Evolutionary conservation across 805 yeast species (phyloP).

Genomic region (Kodamaea kaohsiungensis): DNA sequence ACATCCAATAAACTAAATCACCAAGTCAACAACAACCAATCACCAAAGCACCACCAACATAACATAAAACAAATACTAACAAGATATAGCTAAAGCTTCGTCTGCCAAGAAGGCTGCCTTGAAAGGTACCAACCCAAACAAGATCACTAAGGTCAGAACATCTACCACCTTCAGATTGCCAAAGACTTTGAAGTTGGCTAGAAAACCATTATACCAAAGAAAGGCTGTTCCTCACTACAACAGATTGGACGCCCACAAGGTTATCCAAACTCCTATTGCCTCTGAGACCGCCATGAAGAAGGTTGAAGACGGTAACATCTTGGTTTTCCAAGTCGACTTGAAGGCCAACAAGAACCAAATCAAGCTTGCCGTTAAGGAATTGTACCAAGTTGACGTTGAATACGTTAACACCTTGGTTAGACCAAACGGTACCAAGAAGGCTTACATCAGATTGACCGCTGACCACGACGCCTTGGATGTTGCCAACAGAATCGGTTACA

Average conservation of each 20-base stretch:
- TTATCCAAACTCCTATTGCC: slow-evolving; percentile 92
- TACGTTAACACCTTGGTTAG: slow-evolving; percentile 96
- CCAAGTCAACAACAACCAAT: background rate
- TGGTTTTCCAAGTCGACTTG: slow-evolving; percentile 96
- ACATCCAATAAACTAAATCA: no score
- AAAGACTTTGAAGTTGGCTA: slow-evolving; percentile 91
- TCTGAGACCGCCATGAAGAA: slow-evolving; percentile 99
- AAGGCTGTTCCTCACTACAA: slow-evolving; percentile 97
- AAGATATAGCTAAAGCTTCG: slow-evolving; percentile 69
- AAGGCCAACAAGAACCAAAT: slow-evolving; percentile 98
- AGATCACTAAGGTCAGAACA: slow-evolving; percentile 92
- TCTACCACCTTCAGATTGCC: slow-evolving; percentile 95
- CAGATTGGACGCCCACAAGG: slow-evolving; percentile 95
- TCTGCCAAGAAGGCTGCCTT: slow-evolving; percentile 98
- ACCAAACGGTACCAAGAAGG: slow-evolving; percentile 99
- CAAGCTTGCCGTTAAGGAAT: slow-evolving; percentile 97
- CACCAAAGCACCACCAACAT: background rate
- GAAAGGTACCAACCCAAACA: slow-evolving; percentile 93
- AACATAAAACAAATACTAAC: slow-evolving; percentile 7
- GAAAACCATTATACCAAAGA: slow-evolving; percentile 92
- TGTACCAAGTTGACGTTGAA: slow-evolving; percentile 93
- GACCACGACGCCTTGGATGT: slow-evolving; percentile 99
- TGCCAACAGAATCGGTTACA: slow-evolving; percentile 99
- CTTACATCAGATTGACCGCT: slow-evolving; percentile 97
- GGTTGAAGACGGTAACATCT: slow-evolving; percentile 99